These are phyloP conservation scores for Asterella californica DNA, from an alignment of 225 moss, liverwort and hornwort species.

Conservation along the genomic window DNA sequence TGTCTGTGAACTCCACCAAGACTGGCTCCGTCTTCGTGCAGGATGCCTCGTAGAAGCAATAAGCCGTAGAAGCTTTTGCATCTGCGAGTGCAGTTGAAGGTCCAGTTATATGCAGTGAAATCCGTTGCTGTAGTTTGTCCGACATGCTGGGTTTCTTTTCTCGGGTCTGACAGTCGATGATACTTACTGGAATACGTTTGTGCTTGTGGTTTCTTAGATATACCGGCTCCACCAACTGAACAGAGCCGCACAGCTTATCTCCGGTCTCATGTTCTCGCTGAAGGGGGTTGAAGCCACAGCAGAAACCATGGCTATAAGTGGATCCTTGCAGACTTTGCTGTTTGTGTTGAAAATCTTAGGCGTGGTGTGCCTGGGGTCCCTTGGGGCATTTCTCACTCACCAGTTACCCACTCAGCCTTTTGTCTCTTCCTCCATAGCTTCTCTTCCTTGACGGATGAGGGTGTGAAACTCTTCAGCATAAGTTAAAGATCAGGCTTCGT, in stretches of 20 bases:
- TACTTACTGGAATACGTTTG: background rate
- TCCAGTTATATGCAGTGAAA: background rate
- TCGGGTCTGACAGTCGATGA: background rate
- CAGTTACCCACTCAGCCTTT: conserved; percentile 64
- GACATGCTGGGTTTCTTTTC: background rate
- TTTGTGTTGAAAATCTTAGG: conserved; percentile 82
- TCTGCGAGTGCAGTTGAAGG: background rate
- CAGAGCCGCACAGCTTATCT: conserved; percentile 91
- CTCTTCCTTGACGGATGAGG: conserved; percentile 26
- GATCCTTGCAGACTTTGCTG: conserved; percentile 79
- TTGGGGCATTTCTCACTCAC: conserved; percentile 89
- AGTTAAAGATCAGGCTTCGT: background rate
- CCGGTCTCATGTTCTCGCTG: conserved; percentile 91
- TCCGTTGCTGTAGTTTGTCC: background rate
- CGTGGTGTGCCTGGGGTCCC: conserved; percentile 85
- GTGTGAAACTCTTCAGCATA: background rate
- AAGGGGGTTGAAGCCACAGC: conserved; percentile 87
- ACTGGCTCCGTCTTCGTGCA: background rate
- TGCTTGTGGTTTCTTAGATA: conserved; percentile 48
- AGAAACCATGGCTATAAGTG: conserved; percentile 91
- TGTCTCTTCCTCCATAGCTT: conserved; percentile 24
- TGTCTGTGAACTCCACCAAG: background rate
- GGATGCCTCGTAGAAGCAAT: background rate
- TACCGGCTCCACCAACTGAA: conserved; percentile 96
- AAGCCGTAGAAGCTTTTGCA: background rate